These are phyloP conservation scores for Arthrobotrys sphaeroides DNA, from an alignment of 2,329 filamentous ascomycete species.

Conservation along the genomic window DNA sequence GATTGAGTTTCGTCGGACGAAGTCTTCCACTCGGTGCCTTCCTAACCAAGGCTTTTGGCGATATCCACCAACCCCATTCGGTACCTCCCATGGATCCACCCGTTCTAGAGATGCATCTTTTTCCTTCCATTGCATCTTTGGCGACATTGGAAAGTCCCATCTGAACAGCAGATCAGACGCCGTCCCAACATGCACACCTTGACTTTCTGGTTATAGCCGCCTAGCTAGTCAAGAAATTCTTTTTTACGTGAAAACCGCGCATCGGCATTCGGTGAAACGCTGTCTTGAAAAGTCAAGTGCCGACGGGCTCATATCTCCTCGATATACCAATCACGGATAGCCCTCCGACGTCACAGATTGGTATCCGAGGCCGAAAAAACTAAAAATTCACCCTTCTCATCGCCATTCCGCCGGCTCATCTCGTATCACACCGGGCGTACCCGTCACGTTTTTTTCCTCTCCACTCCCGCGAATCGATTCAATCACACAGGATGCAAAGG, in stretches of 20 bases:
- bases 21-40: conserved; percentile 35
- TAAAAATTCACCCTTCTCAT: background rate
- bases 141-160: conserved; percentile 41
- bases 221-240: conserved; percentile 16
- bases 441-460: conserved; percentile 38
- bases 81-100: conserved; percentile 33
- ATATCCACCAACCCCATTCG: conserved; percentile 52
- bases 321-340: conserved; percentile 46
- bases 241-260: conserved; percentile 2
- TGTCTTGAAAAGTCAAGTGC: conserved; percentile 34
- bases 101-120: conserved; percentile 30
- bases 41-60: conserved; percentile 39
- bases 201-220: conserved; percentile 39
- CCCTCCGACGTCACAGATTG: conserved; percentile 21
- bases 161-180: conserved; percentile 25
- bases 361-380: conserved; percentile 38
- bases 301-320: conserved; percentile 53
- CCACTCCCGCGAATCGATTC: conserved; percentile 19
- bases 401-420: conserved; percentile 1
- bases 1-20: conserved; percentile 29
- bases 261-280: conserved; percentile 29
- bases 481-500: background rate
- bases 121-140: conserved; percentile 11
- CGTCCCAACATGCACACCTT: conserved; percentile 17
- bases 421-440: conserved; percentile 49